These are phyloP conservation scores for Aureobasidium zeae DNA, from an alignment of 2,329 filamentous ascomycete species.

Conservation along the genomic window DNA sequence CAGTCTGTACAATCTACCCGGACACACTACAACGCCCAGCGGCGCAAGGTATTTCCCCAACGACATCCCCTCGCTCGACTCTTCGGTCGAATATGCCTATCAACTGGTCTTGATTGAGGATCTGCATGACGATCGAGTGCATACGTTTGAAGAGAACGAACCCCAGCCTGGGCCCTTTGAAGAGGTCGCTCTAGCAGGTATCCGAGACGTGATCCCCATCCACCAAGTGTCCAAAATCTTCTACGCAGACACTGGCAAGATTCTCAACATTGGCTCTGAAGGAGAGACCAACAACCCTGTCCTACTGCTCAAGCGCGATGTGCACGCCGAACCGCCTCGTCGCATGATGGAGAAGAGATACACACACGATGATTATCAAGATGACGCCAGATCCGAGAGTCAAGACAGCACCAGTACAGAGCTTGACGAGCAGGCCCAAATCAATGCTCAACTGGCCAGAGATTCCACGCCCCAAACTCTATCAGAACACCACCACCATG, in stretches of 20 bases:
- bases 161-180: conserved; percentile 50
- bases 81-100: conserved; percentile 62
- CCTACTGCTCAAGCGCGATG: conserved; percentile 63
- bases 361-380: conserved; percentile 28
- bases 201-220: conserved; percentile 58
- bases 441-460: conserved; percentile 37
- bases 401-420: conserved; percentile 12
- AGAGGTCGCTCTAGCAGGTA: conserved; percentile 52
- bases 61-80: conserved; percentile 34
- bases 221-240: conserved; percentile 82
- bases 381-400: conserved; percentile 15
- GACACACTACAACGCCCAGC: conserved; percentile 16
- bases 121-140: conserved; percentile 60
- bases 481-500: neutral
- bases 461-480: conserved; percentile 30
- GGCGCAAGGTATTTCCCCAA: conserved; percentile 19
- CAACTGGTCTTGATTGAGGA: conserved; percentile 78
- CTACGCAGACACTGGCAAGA: conserved; percentile 82
- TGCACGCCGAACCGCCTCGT: conserved; percentile 52
- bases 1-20: conserved; percentile 39
- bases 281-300: conserved; percentile 64
- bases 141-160: conserved; percentile 54
- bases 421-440: conserved; percentile 34
- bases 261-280: conserved; percentile 69
- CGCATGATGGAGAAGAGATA: conserved; percentile 41